Evolutionary conservation across 2,329 filamentous ascomycete genomes (phyloP).

Genomic region (Alternaria viburni): DNA sequence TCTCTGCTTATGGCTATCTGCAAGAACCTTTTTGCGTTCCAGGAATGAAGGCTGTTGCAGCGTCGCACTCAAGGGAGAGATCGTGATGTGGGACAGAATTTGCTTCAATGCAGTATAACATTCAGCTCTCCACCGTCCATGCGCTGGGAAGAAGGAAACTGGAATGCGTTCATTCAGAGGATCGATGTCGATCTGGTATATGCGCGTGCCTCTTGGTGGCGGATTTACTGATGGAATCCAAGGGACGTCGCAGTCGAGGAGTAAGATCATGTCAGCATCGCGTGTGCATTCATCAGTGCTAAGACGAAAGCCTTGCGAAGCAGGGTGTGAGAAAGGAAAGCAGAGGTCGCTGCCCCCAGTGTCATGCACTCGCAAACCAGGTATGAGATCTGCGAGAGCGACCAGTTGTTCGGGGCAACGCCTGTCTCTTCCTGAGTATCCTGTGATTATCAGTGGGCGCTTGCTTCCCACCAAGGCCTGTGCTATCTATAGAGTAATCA

Average conservation of each 20-base stretch:
- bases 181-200: not conserved
- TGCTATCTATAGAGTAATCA: not conserved
- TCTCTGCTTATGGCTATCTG: not conserved
- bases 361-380: not conserved
- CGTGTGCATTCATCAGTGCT: constrained; percentile 9
- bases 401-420: not conserved
- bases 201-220: not conserved
- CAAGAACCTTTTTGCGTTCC: not conserved
- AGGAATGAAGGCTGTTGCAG: not conserved
- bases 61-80: not conserved
- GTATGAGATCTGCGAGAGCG: not conserved
- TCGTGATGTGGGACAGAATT: not conserved
- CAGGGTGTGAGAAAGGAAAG: constrained; percentile 17
- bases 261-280: not conserved
- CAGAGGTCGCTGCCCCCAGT: not conserved
- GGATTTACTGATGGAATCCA: not conserved
- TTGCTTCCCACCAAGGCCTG: not conserved
- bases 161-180: not conserved
- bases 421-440: not conserved
- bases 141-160: not conserved
- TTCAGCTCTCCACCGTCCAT: not conserved
- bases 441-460: not conserved
- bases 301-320: constrained; percentile 18
- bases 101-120: not conserved
- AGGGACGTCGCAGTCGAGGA: not conserved